Evolutionary conservation across 208 protist species (phyloP).

Genomic region (Balamuthia mandrillaris): DNA sequence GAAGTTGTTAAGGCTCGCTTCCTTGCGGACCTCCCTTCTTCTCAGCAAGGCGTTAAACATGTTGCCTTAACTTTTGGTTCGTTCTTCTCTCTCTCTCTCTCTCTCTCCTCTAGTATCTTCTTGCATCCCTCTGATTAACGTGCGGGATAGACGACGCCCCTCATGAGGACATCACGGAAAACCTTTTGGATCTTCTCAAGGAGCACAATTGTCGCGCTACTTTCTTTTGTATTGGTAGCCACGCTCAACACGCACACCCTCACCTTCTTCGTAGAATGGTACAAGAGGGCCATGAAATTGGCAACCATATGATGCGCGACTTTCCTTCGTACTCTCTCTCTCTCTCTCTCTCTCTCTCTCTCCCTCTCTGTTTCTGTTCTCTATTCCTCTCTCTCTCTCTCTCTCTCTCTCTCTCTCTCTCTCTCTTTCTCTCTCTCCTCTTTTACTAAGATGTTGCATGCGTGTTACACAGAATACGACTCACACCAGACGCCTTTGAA

Average conservation of each 20-base stretch:
- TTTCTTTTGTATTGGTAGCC: neutral
- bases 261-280: neutral
- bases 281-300: neutral
- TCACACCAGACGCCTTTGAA: neutral
- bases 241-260: neutral
- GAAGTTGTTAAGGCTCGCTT: too few species aligned
- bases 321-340: neutral
- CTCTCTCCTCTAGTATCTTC: too few species aligned
- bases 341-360: neutral
- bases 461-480: neutral
- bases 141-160: neutral
- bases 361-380: too few species aligned
- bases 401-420: neutral
- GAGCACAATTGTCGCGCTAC: neutral
- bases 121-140: too few species aligned
- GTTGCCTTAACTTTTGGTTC: too few species aligned
- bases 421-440: neutral
- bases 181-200: neutral
- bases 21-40: too few species aligned
- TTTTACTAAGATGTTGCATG: neutral
- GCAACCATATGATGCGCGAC: constrained; percentile 6
- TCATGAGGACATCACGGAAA: neutral
- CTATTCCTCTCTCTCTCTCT: neutral
- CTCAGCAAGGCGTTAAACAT: too few species aligned
- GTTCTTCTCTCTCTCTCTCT: too few species aligned